Percentiles rank a stretch among this genome's conserved stretches.
Evolutionary conservation across 2,329 filamentous ascomycete genomes (phyloP).

Genomic region (Fusarium irregulare): DNA sequence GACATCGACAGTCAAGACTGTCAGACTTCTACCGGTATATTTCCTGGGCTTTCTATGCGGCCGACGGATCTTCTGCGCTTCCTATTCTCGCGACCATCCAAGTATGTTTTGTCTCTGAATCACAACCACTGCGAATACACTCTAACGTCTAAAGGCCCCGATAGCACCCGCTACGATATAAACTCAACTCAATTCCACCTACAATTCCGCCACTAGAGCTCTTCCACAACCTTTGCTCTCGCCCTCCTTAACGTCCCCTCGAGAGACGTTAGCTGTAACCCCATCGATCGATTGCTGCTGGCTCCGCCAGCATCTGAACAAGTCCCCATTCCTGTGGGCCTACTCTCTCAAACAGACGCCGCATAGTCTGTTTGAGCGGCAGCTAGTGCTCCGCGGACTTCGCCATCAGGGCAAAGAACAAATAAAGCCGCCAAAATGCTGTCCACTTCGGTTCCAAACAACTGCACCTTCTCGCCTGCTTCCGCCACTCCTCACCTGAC

Average conservation of each 20-base stretch:
- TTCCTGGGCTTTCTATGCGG: constrained; percentile 81
- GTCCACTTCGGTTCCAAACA: constrained; percentile 80
- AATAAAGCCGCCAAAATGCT: constrained; percentile 69
- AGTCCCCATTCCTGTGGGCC: constrained; percentile 82
- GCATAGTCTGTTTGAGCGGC: constrained; percentile 96
- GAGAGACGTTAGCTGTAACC: constrained; percentile 68
- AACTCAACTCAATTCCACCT: constrained; percentile 65
- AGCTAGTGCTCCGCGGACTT: constrained; percentile 94
- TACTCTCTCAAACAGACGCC: constrained; percentile 96
- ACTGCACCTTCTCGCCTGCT: constrained; percentile 86
- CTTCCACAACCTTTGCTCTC: constrained; percentile 83
- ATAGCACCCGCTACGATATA: constrained; percentile 65
- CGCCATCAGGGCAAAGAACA: constrained; percentile 53
- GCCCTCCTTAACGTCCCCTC: constrained; percentile 89
- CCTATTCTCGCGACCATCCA: constrained; percentile 87
- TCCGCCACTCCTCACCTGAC: constrained; percentile 89
- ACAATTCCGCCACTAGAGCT: constrained; percentile 89
- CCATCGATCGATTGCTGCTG: constrained; percentile 73
- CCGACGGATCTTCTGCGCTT: constrained; percentile 90
- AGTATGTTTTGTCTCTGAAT: constrained; percentile 68
- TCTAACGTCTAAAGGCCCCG: constrained; percentile 59
- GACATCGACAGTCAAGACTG: constrained; percentile 44
- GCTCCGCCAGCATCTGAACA: constrained; percentile 82
- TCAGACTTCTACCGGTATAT: constrained; percentile 39
- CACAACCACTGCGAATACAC: neutral